Evolutionary conservation across 108 stramenopile genomes (phyloP).

Genomic region (Cyclotella cryptica): DNA sequence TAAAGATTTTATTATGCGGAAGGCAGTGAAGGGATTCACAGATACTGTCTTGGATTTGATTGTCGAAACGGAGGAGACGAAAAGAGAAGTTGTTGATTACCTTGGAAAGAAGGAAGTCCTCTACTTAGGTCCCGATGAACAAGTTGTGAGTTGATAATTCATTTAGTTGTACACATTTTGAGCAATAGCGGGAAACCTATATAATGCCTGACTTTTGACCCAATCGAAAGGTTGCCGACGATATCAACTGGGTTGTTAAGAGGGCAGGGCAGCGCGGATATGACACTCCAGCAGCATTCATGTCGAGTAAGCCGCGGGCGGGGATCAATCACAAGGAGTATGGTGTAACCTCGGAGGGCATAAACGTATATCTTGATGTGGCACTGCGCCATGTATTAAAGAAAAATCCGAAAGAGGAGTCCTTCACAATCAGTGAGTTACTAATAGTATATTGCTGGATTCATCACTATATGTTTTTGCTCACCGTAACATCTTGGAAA

Average conservation of each 20-base stretch:
- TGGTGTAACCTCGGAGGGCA: conserved; percentile 97
- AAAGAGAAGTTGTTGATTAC: conserved; percentile 84
- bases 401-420: conserved; percentile 85
- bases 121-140: conserved; percentile 99
- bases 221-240: conserved; percentile 82
- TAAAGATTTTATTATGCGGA: conserved; percentile 91
- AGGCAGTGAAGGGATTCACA: conserved; percentile 95
- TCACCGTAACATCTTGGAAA: too few relatives aligned
- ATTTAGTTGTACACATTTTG: not conserved
- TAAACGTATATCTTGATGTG: conserved; percentile 95
- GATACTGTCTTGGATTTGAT: conserved; percentile 96
- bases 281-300: conserved; percentile 94
- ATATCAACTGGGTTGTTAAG: conserved; percentile 97
- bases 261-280: conserved; percentile 91
- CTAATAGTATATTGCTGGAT: too few relatives aligned
- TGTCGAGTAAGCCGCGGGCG: conserved; percentile 95
- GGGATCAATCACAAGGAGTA: conserved; percentile 99
- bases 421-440: conserved; percentile 81
- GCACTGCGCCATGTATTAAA: conserved; percentile 83
- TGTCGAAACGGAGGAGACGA: conserved; percentile 91
- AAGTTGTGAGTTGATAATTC: conserved; percentile 48
- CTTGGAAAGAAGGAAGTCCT: conserved; percentile 92
- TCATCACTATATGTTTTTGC: too few relatives aligned
- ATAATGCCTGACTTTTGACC: not conserved
- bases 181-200: not conserved